A percentile compares a stretch with the other conserved stretches of the same genome.
Evolutionary conservation across 495 filamentous ascomycete species (phyloP).

Genomic region (Xylaria palmicola): DNA sequence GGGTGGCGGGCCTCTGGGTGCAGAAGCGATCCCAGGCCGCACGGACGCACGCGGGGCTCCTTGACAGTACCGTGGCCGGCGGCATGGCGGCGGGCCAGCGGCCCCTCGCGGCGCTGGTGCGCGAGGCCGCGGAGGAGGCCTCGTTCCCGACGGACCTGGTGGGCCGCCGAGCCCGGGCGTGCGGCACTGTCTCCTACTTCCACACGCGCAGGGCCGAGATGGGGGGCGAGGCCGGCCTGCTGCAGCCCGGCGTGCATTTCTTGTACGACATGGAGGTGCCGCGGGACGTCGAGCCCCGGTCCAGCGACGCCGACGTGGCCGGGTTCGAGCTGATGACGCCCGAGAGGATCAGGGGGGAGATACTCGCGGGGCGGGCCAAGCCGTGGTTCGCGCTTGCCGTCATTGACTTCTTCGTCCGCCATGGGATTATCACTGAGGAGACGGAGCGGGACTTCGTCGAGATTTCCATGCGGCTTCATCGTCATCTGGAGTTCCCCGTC

Average conservation of each 20-base stretch:
- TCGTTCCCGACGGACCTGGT: slow-evolving; percentile 29
- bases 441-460: slow-evolving; percentile 49
- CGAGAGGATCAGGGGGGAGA: slow-evolving; percentile 35
- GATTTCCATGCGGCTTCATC: slow-evolving; percentile 46
- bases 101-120: slow-evolving; percentile 38
- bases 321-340: slow-evolving; percentile 41
- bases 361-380: slow-evolving; percentile 42
- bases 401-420: slow-evolving; percentile 47
- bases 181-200: slow-evolving; percentile 34
- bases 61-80: slow-evolving; percentile 49
- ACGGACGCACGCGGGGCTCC: slow-evolving; percentile 41
- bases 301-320: slow-evolving; percentile 43
- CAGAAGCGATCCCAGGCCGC: slow-evolving; percentile 34
- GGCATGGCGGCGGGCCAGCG: slow-evolving; percentile 32
- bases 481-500: slow-evolving; percentile 30
- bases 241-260: slow-evolving; percentile 41
- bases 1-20: slow-evolving; percentile 41
- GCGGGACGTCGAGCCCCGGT: slow-evolving; percentile 25
- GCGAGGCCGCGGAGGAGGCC: slow-evolving; percentile 46
- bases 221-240: slow-evolving; percentile 37
- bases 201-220: slow-evolving; percentile 17
- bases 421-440: slow-evolving; percentile 46
- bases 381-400: slow-evolving; percentile 41
- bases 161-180: slow-evolving; percentile 15
- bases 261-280: slow-evolving; percentile 44